Percentiles rank a stretch among this genome's conserved stretches.
phyloP scores from a whole-genome alignment of 768 basidiomycete genomes.

The Lactarius sanguifluus region DNA sequence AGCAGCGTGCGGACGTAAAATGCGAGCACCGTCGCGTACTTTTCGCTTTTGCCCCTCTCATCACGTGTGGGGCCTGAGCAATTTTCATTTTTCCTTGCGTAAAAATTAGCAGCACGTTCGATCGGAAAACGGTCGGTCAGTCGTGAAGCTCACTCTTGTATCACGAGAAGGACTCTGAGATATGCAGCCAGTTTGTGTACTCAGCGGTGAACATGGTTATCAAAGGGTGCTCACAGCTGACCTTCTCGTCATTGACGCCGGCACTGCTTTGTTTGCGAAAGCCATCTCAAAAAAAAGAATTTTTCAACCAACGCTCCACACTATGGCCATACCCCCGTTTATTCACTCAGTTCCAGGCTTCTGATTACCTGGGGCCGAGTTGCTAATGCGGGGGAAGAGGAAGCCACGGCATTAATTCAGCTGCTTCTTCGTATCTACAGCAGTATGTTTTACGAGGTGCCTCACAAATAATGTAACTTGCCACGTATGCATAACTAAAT shows the following conservation, averaged over 20 bases:
- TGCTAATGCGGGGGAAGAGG: conserved; percentile 27
- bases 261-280: neutral
- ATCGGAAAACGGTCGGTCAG: no score
- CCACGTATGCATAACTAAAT: neutral
- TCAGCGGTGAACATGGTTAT: neutral
- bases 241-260: neutral
- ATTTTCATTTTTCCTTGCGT: no score
- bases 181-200: neutral
- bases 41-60: neutral
- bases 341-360: conserved; percentile 26
- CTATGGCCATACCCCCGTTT: neutral
- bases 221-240: neutral
- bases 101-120: no score
- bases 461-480: conserved; percentile 7
- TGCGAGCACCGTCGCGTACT: neutral
- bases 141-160: neutral
- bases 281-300: no score
- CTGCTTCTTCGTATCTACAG: conserved; percentile 21
- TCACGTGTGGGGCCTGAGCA: no score
- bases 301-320: no score
- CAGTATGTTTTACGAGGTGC: conserved; percentile 25
- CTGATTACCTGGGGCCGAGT: conserved; percentile 21
- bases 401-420: conserved; percentile 24
- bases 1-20: conserved; percentile 18
- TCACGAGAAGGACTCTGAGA: neutral